These are phyloP conservation scores for Groenewaldozyma tartarivorans DNA, from an alignment of 805 yeast genomes.

Conservation along the genomic window DNA sequence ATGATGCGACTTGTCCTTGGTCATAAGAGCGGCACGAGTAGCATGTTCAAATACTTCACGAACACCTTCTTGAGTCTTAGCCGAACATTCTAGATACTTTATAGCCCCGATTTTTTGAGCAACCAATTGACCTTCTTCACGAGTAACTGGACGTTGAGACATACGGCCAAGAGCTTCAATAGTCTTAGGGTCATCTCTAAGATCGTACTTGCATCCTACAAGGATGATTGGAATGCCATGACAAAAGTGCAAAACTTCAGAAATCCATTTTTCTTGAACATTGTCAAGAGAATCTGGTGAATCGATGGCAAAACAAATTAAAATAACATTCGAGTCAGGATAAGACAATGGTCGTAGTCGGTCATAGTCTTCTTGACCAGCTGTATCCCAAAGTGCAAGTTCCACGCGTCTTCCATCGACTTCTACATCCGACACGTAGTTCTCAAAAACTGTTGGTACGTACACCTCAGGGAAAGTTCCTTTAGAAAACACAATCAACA, in stretches of 20 bases:
- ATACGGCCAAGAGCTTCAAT: conserved; percentile 65
- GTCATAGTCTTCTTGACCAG: conserved; percentile 97
- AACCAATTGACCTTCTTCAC: conserved; percentile 76
- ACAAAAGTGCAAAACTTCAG: conserved; percentile 89
- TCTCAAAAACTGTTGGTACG: conserved; percentile 94
- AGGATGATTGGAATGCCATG: conserved; percentile 87
- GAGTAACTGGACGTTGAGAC: conserved; percentile 70
- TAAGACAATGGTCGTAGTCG: conserved; percentile 84
- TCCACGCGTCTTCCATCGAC: conserved; percentile 88
- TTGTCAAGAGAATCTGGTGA: conserved; percentile 87
- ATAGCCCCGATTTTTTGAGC: conserved; percentile 86
- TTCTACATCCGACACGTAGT: conserved; percentile 94
- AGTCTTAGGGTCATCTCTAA: conserved; percentile 73
- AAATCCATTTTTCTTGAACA: conserved; percentile 93
- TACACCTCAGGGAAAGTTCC: conserved; percentile 91
- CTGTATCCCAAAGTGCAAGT: conserved; percentile 95
- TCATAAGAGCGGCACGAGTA: conserved; percentile 77
- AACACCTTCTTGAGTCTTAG: conserved; percentile 84
- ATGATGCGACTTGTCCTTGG: conserved; percentile 42
- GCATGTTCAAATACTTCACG: conserved; percentile 90
- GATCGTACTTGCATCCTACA: conserved; percentile 86
- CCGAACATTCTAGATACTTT: conserved; percentile 85
- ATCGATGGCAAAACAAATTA: conserved; percentile 85
- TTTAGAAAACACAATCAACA: conserved; percentile 72
- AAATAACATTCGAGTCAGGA: conserved; percentile 86